These are phyloP conservation scores for Diaporthe velutina DNA, from an alignment of 2,329 filamentous ascomycete genomes.

Conservation along the genomic window DNA sequence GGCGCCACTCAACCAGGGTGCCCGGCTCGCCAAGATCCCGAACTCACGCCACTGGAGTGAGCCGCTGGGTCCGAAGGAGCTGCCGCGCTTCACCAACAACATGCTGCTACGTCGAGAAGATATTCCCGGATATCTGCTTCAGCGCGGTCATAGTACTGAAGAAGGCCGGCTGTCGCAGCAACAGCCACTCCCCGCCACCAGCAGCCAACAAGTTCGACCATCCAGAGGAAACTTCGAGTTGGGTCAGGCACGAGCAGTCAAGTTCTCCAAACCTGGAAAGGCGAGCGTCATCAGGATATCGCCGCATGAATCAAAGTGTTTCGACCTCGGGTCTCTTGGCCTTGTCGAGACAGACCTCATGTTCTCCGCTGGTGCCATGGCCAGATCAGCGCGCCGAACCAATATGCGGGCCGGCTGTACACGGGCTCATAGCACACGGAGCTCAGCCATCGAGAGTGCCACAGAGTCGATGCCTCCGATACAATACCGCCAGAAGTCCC, in stretches of 20 bases:
- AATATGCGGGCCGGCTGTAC: not conserved
- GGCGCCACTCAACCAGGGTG: not conserved
- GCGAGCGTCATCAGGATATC: not conserved
- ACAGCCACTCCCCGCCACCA: no score
- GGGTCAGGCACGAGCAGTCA: not conserved
- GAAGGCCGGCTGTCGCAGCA: not conserved
- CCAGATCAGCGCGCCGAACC: not conserved
- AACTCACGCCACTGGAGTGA: no score
- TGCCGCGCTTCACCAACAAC: not conserved
- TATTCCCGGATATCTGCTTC: not conserved
- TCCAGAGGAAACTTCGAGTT: not conserved
- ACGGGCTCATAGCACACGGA: no score
- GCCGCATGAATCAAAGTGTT: fast-evolving
- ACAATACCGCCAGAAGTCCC: not conserved
- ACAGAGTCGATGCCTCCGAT: not conserved
- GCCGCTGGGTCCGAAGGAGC: not conserved
- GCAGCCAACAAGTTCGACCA: not conserved
- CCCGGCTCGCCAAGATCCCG: not conserved
- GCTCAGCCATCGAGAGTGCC: not conserved
- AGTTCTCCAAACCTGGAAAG: not conserved
- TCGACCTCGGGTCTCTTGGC: not conserved
- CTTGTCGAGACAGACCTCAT: not conserved
- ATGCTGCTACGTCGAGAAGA: not conserved
- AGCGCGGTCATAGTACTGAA: not conserved
- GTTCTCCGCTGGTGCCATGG: not conserved